Evolutionary conservation across 1,139 yeast species (phyloP).

Genomic region (Kurtzmaniella natalensis): DNA sequence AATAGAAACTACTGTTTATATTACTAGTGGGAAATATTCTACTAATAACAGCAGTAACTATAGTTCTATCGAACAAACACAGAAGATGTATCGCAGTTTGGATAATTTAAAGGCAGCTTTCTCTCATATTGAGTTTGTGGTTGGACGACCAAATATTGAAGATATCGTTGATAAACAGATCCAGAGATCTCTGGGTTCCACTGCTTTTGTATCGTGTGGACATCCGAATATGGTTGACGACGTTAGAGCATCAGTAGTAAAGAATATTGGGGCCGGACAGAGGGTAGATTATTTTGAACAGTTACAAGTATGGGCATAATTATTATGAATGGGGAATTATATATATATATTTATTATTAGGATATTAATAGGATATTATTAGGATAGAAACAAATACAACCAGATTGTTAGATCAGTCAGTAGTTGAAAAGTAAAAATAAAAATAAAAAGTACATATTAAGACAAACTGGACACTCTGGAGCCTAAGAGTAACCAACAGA

Average conservation of each 20-base stretch:
- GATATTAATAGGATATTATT: too few species aligned
- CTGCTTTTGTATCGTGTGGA: slow-evolving; percentile 50
- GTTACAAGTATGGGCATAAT: slow-evolving; percentile 38
- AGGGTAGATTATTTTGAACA: slow-evolving; percentile 37
- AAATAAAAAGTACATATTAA: too few species aligned
- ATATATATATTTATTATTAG: background rate
- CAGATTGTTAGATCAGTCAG: too few species aligned
- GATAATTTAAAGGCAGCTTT: slow-evolving; percentile 18
- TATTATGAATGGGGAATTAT: too few species aligned
- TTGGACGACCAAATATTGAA: slow-evolving; percentile 31
- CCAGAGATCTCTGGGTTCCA: slow-evolving; percentile 26
- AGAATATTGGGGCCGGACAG: slow-evolving; percentile 19
- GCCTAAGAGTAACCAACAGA: too few species aligned
- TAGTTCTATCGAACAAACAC: slow-evolving; percentile 8
- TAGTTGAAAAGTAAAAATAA: too few species aligned
- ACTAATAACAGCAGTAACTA: background rate
- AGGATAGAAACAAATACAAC: too few species aligned
- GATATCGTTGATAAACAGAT: slow-evolving; percentile 23
- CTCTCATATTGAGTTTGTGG: slow-evolving; percentile 24
- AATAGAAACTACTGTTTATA: slow-evolving; percentile 34
- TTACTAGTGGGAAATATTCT: slow-evolving; percentile 32
- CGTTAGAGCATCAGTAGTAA: slow-evolving; percentile 33
- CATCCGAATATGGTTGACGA: slow-evolving; percentile 52
- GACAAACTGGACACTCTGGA: too few species aligned
- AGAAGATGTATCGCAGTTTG: slow-evolving; percentile 10